These are phyloP conservation scores for Chloropicon primus DNA, from an alignment of 139 green algal species.

Conservation along the genomic window DNA sequence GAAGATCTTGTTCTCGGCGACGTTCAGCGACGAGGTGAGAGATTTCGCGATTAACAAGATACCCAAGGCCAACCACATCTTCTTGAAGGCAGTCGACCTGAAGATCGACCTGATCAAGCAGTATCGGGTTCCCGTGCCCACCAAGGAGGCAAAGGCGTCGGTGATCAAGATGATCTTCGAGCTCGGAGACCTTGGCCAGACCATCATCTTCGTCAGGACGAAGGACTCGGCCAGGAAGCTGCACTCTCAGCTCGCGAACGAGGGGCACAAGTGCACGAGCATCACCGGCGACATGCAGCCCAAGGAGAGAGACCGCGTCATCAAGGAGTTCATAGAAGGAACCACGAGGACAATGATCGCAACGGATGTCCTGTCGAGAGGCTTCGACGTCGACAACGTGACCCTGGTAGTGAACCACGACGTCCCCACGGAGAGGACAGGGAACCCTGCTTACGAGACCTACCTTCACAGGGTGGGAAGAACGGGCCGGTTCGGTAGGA, in stretches of 20 bases:
- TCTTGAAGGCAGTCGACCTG: slow-evolving; percentile 81
- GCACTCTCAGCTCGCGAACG: slow-evolving; percentile 46
- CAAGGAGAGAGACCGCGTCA: slow-evolving; percentile 66
- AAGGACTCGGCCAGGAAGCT: slow-evolving; percentile 18
- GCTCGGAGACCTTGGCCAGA: slow-evolving; percentile 91
- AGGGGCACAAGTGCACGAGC: slow-evolving; percentile 85
- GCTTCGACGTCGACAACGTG: slow-evolving; percentile 78
- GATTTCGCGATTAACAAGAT: slow-evolving; percentile 43
- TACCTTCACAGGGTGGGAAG: slow-evolving; percentile 97
- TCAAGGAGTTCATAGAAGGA: slow-evolving; percentile 80
- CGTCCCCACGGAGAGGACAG: slow-evolving; percentile 70
- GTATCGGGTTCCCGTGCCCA: slow-evolving; percentile 72
- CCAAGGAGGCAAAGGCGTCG: slow-evolving; percentile 51
- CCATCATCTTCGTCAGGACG: slow-evolving; percentile 90
- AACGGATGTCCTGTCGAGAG: slow-evolving; percentile 87
- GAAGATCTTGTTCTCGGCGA: slow-evolving; percentile 90
- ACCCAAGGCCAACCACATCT: slow-evolving; percentile 50
- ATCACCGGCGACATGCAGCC: slow-evolving; percentile 72
- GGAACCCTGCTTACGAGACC: slow-evolving; percentile 80
- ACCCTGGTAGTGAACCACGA: slow-evolving; percentile 90
- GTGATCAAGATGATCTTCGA: slow-evolving; percentile 85
- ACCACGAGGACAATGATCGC: slow-evolving; percentile 87
- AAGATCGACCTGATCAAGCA: slow-evolving; percentile 96
- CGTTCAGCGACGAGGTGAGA: slow-evolving; percentile 88
- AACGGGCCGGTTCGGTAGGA: slow-evolving; percentile 83